These are phyloP conservation scores for Fusarium sp. DNA, from an alignment of 2,329 filamentous ascomycete species.

Conservation along the genomic window DNA sequence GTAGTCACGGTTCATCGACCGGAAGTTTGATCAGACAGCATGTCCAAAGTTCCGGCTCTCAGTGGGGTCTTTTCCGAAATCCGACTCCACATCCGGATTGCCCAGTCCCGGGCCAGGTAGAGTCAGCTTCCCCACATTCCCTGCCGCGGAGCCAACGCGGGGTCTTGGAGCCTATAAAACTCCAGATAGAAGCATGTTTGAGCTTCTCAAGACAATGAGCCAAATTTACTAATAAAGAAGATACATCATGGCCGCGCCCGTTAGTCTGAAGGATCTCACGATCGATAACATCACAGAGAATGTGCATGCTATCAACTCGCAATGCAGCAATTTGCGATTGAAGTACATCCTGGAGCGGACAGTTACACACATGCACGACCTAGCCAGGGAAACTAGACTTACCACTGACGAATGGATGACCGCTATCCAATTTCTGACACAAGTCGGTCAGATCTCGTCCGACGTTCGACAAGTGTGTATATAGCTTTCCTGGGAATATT, in stretches of 20 bases:
- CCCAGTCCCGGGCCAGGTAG: not conserved
- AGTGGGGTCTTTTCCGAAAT: slow-evolving; percentile 1
- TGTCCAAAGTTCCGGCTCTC: not conserved
- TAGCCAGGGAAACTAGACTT: slow-evolving; percentile 79
- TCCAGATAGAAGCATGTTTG: not conserved
- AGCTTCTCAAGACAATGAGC: not conserved
- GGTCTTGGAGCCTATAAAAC: not conserved
- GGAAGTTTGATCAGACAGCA: not conserved
- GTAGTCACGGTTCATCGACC: not conserved
- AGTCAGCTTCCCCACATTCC: not conserved
- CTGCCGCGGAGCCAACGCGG: not conserved
- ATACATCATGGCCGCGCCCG: slow-evolving; percentile 17
- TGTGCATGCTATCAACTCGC: slow-evolving; percentile 76
- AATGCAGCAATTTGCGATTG: slow-evolving; percentile 70
- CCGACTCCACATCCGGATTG: not conserved
- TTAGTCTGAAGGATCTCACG: slow-evolving; percentile 65
- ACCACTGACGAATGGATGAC: slow-evolving; percentile 80
- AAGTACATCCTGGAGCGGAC: slow-evolving; percentile 77
- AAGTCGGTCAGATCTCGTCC: slow-evolving; percentile 75
- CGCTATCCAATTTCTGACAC: slow-evolving; percentile 75
- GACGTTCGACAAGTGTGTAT: slow-evolving; percentile 69
- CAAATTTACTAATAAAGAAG: no score
- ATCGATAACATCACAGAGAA: slow-evolving; percentile 82
- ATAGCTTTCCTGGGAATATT: accelerated
- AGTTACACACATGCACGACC: slow-evolving; percentile 80